Base-by-base conservation (phyloP, 768 basidiomycete genomes). In the Filobasidium wieringae region DNA sequence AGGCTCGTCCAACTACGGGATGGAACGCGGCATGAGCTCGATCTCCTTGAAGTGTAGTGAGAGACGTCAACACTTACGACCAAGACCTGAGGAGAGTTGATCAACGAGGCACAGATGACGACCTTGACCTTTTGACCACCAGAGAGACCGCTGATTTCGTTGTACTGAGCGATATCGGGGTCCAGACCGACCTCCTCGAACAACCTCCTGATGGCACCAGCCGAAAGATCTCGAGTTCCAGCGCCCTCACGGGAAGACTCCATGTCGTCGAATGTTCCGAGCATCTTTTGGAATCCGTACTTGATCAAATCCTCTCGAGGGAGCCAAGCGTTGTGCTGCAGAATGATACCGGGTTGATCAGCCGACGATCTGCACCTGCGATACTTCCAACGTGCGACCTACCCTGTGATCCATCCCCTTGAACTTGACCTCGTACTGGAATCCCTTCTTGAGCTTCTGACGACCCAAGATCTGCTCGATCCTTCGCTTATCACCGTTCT, bases 61-160 rank as follows among this genome's bases (percentile, higher is more conserved):
- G 27, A 17, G 9, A 15, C 29, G 1, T 40, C 40, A 30, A 51
- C 30, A 36, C 49, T 45, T 32, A 50, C 64, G 37, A 68, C 62
- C 49, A 71, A 63, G 34, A 68, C 84, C 79, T 93, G 88, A 15
- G 89, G 88, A 70, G 90, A 91, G 74, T 89, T 90, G 89, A 92
- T 96, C 56, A 95, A 79, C 71, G 92, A 90, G 27, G 92, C 92
- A 15, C 86, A 92, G 60, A 78, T 74, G 64, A 76, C 76, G 57
- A 78, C 76, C 78, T 97, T 95, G 77, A 97, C 95, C 76, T 97
- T 96, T 74, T 97, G 92, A 60, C 91, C 92, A 74, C 93, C 93
- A 17, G 88, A 92, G 43, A 96, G 77, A 36, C 93, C 92, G 33
- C 82, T 81, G 69, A 96, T 91, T 76, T 97, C 92, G 69, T 95